Base-by-base conservation (phyloP, 306 rosid genomes). In the Dryas octopetala region DNA sequence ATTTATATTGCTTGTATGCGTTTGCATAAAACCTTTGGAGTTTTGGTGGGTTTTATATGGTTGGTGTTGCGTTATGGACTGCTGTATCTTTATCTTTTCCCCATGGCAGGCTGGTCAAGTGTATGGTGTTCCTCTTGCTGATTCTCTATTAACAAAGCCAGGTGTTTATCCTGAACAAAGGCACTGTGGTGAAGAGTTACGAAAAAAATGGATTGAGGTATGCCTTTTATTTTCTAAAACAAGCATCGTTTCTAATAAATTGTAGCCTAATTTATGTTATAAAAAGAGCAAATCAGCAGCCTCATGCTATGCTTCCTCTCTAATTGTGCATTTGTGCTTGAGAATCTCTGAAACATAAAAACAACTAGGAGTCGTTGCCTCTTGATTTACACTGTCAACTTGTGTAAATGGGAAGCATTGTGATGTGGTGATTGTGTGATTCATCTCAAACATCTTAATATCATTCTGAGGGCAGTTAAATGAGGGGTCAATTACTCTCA, bases 201-300 rank as follows among this genome's bases (percentile, higher is more conserved):
- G 88, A 54, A 91, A 90, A 82, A 91, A 95, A 86, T 95, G 98
- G 98, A 83, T 95, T 81, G 98, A 91, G 98, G 98, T 90, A 86
- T 58, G 57, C 71, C 17, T 41, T 50, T 53, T 68, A 6, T 28
- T 66, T 60, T 60, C 57, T 55, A 32, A 32, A 67, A 15, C 16
- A 51, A 49, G 46, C 40, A 51, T 23, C 13, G 58, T 38, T 58
- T 48, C 23, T 46, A 46, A 57, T 12, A 52, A 52, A 58, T 47
- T 51, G 49, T 59, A 41, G 48, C 38, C 15, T 17, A 26, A 59
- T 48, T 49, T 66, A 11, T 57, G 13, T 68, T 61, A 11, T 59
- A 38, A 70, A 59, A 62, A 38, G 23, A 48, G 55, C n/a, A 45
- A 14, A 66, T 55, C 43, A 15, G 50, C 13, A 6, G 47, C 19